These are phyloP conservation scores for Pythium grandisporangium DNA, from an alignment of 352 stramenopile genomes.

Conservation along the genomic window DNA sequence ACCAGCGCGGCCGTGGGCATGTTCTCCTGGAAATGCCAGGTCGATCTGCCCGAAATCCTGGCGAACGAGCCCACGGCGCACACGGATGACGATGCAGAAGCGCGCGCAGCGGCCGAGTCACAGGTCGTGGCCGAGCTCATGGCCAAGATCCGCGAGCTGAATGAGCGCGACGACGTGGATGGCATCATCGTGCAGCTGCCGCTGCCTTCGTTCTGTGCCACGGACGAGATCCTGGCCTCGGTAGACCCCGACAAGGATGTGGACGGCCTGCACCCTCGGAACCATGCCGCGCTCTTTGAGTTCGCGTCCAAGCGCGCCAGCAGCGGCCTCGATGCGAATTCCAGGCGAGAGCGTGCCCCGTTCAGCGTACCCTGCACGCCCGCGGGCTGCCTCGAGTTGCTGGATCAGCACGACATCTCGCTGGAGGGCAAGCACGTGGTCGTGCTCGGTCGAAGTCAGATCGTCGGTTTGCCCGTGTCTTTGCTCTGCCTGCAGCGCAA, in stretches of 20 bases:
- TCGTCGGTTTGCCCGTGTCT: conserved; percentile 96
- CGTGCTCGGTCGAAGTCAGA: conserved; percentile 94
- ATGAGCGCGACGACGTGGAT: conserved; percentile 58
- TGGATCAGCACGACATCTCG: conserved; percentile 84
- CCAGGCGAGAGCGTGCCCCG: conserved; percentile 74
- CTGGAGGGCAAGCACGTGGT: conserved; percentile 95
- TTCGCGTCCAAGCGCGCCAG: conserved; percentile 29
- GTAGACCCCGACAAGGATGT: conserved; percentile 96
- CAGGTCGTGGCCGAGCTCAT: conserved; percentile 29
- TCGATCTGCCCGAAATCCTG: conserved; percentile 19
- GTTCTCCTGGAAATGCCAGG: conserved; percentile 72
- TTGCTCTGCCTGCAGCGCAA: conserved; percentile 93
- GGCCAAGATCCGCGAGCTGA: conserved; percentile 51
- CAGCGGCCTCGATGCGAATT: conserved; percentile 3
- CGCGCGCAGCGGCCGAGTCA: conserved; percentile 7
- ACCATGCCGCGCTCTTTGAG: conserved; percentile 90
- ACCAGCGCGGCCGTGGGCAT: conserved; percentile 94
- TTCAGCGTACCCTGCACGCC: conserved; percentile 95
- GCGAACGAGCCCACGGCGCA: conserved; percentile 8
- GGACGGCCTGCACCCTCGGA: conserved; percentile 96
- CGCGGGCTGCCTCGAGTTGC: conserved; percentile 92
- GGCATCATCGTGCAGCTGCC: conserved; percentile 89
- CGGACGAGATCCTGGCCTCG: conserved; percentile 86
- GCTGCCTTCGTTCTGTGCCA: conserved; percentile 90
- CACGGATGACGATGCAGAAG: conserved; percentile 1